Base-by-base conservation (phyloP, 2,329 filamentous ascomycete genomes). In the Allantophomopsis cytisporea region DNA sequence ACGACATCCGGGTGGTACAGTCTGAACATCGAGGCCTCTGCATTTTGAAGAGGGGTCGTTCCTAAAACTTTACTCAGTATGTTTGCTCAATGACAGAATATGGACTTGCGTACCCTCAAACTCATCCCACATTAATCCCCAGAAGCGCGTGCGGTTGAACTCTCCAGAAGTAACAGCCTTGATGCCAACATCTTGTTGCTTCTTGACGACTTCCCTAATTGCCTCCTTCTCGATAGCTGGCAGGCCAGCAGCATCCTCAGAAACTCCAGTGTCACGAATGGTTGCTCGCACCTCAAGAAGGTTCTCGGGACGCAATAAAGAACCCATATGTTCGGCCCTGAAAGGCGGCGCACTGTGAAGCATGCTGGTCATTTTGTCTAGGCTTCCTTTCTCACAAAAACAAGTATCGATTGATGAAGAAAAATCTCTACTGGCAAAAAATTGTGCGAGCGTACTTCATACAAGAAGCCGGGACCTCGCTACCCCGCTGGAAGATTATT, bases 271-370 rank as follows among this genome's bases (percentile, higher is more conserved):
- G 17, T 67, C 66, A 39, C 68, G 31, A 66, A 61, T 46, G 67
- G 63, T 41, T 67, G 63, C 49, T 74, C 70, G 41, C 7, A 20
- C 18, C 7, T 20, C 18, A 7, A 20, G 18, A 66, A 80, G 64
- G 43, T 67, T 59, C 38, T 71, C 55, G 2, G 75, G 72, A 33
- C 76, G 71, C 33, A 78, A 65, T 15, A 80, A 60, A 16, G 73
- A 78, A 38, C 75, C 75, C 35, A 77, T 60, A 51, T 79, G 75
- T 60, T 79, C 75, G 39, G 74, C 75, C 48, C 75, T 64, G 61
- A 76, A 78, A 34, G 73, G 74, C 33, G 40, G 40, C 15, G 31
- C 32, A 18, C 11, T 31, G 18, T 35, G 31, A 36, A 45, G 41
- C 28, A 45, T 45, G 8, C 13, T 15, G 8, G 8, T 5, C 31